A percentile compares a stretch with the other conserved stretches of the same genome.
Evolutionary conservation across 768 basidiomycete species (phyloP).

Genomic region (Russula virescens): DNA sequence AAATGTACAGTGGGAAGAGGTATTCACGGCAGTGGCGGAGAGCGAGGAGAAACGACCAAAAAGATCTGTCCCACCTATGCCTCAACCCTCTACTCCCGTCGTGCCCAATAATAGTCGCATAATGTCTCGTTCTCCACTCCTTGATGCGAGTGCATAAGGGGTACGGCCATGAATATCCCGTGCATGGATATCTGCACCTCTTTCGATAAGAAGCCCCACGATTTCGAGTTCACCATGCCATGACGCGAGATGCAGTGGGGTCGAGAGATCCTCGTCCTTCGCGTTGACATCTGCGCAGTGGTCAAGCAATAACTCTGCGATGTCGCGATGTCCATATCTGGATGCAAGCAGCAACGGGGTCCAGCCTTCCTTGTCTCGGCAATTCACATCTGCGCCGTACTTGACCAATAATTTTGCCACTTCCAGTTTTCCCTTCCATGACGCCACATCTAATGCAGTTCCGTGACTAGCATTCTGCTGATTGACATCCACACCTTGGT

Average conservation of each 20-base stretch:
- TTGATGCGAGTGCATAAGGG: not conserved
- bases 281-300: not conserved
- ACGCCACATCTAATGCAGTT: not conserved
- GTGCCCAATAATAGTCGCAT: not conserved
- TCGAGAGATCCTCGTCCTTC: not conserved
- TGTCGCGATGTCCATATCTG: not conserved
- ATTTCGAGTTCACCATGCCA: not conserved
- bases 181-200: not conserved
- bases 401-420: not conserved
- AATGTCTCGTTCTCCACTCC: not conserved
- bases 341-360: not conserved
- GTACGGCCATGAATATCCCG: not conserved
- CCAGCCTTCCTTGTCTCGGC: not conserved
- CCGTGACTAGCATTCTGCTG: not conserved
- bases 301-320: not conserved
- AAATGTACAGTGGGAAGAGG: no score
- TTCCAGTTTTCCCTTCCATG: not conserved
- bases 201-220: not conserved
- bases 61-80: no score
- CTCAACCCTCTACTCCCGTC: not conserved
- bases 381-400: conserved; percentile 2
- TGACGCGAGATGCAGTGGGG: not conserved
- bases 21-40: no score
- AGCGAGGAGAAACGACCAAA: no score
- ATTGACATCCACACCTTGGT: not conserved